These are phyloP conservation scores for Colletotrichum graminicola DNA, from an alignment of 2,329 filamentous ascomycete species.

Conservation along the genomic window DNA sequence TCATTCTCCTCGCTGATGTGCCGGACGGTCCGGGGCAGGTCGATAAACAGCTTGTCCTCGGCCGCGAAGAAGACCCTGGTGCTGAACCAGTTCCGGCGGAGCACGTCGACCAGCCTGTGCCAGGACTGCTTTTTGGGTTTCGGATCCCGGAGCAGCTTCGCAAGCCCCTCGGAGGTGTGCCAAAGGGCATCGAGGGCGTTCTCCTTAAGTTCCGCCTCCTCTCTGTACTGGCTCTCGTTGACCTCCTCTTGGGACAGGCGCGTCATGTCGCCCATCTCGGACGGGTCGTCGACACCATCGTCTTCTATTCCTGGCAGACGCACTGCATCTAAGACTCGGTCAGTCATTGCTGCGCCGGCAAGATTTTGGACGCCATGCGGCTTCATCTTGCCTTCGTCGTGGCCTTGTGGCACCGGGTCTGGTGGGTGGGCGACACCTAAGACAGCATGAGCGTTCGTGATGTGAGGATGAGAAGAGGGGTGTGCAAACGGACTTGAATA, in stretches of 20 bases:
- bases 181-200: conserved; percentile 47
- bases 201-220: conserved; percentile 27
- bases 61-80: conserved; percentile 46
- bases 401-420: conserved; percentile 1
- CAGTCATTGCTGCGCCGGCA: background rate
- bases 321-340: background rate
- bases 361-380: background rate
- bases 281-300: conserved; percentile 14
- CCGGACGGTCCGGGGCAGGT: conserved; percentile 42
- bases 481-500: conserved; percentile 25
- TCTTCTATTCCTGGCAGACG: conserved; percentile 1
- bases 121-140: conserved; percentile 18
- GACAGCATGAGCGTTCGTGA: background rate
- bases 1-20: conserved; percentile 14
- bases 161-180: conserved; percentile 46
- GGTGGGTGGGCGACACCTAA: conserved; percentile 7
- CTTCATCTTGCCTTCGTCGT: background rate
- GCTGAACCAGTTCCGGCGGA: conserved; percentile 45
- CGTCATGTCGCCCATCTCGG: conserved; percentile 7
- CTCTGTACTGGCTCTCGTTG: conserved; percentile 15
- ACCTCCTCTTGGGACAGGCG: conserved; percentile 15
- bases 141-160: conserved; percentile 45
- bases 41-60: conserved; percentile 46
- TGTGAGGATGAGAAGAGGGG: background rate
- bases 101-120: conserved; percentile 18